These are phyloP conservation scores for Powellomyces hirtus DNA, from an alignment of 192 early-diverging fungal species.

Conservation along the genomic window DNA sequence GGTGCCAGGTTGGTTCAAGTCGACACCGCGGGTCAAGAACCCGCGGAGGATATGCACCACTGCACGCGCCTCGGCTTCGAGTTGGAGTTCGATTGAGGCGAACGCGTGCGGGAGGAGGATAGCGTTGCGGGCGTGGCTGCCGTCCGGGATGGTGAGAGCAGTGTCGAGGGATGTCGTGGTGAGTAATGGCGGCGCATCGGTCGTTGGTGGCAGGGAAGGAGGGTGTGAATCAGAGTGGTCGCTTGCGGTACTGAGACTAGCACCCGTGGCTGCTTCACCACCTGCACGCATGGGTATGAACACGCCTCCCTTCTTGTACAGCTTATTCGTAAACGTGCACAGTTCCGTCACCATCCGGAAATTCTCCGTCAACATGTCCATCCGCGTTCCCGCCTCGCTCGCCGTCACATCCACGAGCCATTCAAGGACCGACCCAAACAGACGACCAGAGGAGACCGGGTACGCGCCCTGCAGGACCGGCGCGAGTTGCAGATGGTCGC, in stretches of 20 bases:
- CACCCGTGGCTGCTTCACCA: background rate
- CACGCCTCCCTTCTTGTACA: conserved; percentile 18
- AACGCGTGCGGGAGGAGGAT: too few relatives aligned
- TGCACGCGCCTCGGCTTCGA: conserved; percentile 18
- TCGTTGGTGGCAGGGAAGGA: too few relatives aligned
- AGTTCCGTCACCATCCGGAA: conserved; percentile 37
- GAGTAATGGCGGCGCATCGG: background rate
- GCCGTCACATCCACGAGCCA: conserved; percentile 19
- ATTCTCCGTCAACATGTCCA: conserved; percentile 34
- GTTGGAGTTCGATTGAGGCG: conserved; percentile 23
- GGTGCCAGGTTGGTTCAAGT: background rate
- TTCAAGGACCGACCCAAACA: conserved; percentile 38
- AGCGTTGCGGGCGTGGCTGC: too few relatives aligned
- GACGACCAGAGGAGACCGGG: background rate
- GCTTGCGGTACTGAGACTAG: too few relatives aligned
- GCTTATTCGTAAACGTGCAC: conserved; percentile 23
- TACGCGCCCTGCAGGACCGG: conserved; percentile 34
- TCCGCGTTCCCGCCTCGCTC: background rate
- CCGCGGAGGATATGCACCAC: conserved; percentile 1
- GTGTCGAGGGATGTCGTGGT: too few relatives aligned
- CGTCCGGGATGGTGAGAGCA: too few relatives aligned
- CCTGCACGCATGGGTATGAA: background rate
- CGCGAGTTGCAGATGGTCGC: conserved; percentile 35
- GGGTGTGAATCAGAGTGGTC: too few relatives aligned
- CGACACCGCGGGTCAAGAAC: background rate